phyloP scores from a whole-genome alignment of 179 eudicot species.

The Silene vulgaris region DNA sequence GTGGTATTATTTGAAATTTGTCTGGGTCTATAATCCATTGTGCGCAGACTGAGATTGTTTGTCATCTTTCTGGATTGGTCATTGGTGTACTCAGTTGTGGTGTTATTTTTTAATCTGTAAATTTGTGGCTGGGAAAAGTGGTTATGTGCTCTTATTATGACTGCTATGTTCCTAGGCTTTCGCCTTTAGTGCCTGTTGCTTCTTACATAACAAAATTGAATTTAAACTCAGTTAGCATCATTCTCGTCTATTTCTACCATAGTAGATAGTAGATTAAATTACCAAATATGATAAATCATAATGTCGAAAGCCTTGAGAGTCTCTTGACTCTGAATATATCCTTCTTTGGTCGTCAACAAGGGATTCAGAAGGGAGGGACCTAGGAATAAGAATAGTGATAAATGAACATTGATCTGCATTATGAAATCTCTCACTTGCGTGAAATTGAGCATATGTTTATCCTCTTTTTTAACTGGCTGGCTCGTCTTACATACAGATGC shows the following conservation, averaged over 20 bases:
- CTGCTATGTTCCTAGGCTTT: not conserved
- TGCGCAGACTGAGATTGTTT: not conserved
- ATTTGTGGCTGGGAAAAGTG: not conserved
- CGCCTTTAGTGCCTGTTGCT: not conserved
- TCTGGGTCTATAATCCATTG: not conserved
- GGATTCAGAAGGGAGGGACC: not conserved
- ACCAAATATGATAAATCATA: not conserved
- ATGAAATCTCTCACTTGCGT: not conserved
- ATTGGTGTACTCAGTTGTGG: not conserved
- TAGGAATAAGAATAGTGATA: not conserved
- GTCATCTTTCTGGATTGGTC: not conserved
- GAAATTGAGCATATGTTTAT: not conserved
- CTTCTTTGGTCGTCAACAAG: not conserved
- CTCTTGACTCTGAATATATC: not conserved
- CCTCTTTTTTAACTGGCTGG: not conserved
- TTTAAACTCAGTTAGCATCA: not conserved
- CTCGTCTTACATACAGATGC: constrained; percentile 41
- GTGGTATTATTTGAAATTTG: not conserved
- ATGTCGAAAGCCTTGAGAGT: not conserved
- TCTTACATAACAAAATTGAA: not conserved
- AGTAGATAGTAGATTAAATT: not conserved
- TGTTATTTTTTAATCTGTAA: not conserved
- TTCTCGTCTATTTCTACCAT: not conserved
- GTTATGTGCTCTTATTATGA: not conserved
- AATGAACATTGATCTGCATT: not conserved